Evolutionary conservation across 2,329 filamentous ascomycete species (phyloP).

Genomic region (Biscogniauxia mediterranea): DNA sequence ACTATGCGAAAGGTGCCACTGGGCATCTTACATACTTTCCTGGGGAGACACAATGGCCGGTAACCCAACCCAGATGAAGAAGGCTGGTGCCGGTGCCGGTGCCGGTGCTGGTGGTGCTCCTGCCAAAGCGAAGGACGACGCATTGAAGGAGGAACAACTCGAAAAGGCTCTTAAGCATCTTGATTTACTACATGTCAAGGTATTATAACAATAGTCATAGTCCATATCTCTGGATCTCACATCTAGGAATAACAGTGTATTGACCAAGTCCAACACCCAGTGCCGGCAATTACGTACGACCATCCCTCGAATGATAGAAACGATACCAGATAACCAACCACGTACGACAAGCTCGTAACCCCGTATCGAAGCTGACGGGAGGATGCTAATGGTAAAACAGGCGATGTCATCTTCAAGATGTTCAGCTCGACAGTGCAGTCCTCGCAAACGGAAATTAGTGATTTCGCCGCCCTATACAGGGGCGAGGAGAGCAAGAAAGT

Average conservation of each 20-base stretch:
- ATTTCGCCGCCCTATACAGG: conserved; percentile 48
- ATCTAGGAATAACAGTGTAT: not conserved
- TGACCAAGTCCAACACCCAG: conserved; percentile 29
- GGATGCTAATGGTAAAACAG: conserved; percentile 36
- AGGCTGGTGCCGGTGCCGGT: conserved; percentile 11
- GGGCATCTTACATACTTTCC: not conserved
- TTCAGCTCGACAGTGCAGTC: conserved; percentile 48
- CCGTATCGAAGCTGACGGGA: not conserved
- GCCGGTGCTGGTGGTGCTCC: not conserved
- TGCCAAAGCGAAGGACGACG: conserved; percentile 29
- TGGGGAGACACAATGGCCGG: conserved; percentile 13
- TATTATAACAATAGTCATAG: conserved; percentile 25
- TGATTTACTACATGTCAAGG: conserved; percentile 55
- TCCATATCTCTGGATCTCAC: not conserved
- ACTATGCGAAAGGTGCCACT: not conserved
- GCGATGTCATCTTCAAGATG: conserved; percentile 46
- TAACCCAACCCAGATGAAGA: conserved; percentile 12
- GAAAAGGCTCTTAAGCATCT: conserved; percentile 49
- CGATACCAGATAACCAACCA: conserved; percentile 49
- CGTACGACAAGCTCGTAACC: conserved; percentile 39
- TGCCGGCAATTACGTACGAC: conserved; percentile 47
- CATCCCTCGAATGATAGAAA: conserved; percentile 50
- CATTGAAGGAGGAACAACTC: conserved; percentile 49
- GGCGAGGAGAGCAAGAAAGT: conserved; percentile 48
- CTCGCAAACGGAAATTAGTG: conserved; percentile 50